Conservation (phyloP, 202 grass and related monocot species). For the Saccharum hybrid region DNA sequence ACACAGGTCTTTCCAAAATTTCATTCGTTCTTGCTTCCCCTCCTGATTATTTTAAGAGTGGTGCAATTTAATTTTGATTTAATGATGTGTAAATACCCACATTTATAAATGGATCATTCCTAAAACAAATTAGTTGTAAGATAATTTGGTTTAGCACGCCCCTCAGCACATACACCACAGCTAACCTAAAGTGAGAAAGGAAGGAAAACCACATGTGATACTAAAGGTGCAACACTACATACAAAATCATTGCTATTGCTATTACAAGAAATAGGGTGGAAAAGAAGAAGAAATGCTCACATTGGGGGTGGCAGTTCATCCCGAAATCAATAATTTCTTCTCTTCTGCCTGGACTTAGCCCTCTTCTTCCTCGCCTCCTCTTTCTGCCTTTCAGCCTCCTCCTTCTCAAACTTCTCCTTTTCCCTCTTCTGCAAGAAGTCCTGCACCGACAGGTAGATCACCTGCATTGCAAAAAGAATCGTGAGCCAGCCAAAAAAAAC, state of each 20-base stretch:
- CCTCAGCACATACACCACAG: background rate
- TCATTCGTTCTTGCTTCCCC: background rate
- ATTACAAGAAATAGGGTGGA: slow-evolving; percentile 8
- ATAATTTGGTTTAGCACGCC: slow-evolving; percentile 8
- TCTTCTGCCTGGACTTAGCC: too few species aligned
- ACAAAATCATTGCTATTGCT: background rate
- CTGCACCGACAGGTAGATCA: too few species aligned
- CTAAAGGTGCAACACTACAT: background rate
- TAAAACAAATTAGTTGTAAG: background rate
- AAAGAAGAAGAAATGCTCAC: slow-evolving; percentile 41
- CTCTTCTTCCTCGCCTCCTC: too few species aligned
- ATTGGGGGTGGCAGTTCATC: too few species aligned
- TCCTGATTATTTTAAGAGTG: background rate
- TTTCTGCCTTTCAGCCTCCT: too few species aligned
- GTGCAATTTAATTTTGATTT: background rate
- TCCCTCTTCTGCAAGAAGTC: too few species aligned
- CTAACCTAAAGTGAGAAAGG: background rate
- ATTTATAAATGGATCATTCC: background rate
- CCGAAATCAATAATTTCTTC: too few species aligned
- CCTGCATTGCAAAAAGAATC: too few species aligned
- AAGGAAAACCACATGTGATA: background rate
- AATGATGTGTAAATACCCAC: background rate
- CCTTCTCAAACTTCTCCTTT: too few species aligned
- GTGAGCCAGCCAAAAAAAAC: too few species aligned
- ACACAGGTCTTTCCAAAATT: background rate